Conservation (phyloP, 179 eudicot species). For the Nepenthes alata region DNA sequence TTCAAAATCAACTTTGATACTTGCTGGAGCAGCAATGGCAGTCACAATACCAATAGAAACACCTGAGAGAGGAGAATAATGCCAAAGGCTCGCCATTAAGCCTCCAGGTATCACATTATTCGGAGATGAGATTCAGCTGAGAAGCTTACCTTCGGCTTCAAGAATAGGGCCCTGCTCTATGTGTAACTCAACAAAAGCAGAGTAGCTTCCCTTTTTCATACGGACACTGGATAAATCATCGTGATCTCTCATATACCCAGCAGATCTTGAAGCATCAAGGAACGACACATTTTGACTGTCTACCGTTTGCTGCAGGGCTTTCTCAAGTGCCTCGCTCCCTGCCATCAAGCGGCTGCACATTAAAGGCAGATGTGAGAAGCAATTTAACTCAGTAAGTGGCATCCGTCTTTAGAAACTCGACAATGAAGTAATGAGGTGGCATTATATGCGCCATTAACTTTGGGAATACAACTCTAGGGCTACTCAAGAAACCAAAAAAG, state of each 20-base stretch:
- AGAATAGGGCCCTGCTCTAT: conserved; percentile 96
- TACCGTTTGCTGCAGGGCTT: conserved; percentile 50
- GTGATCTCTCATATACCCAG: conserved; percentile 51
- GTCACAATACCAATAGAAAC: conserved; percentile 83
- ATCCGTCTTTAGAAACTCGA: background rate
- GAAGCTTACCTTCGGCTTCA: conserved; percentile 67
- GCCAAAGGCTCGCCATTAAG: background rate
- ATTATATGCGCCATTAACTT: no score
- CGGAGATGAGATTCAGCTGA: background rate
- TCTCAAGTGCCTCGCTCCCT: conserved; percentile 57
- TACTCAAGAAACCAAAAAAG: no score
- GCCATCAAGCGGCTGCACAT: conserved; percentile 84
- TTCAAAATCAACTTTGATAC: conserved; percentile 87
- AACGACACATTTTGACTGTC: conserved; percentile 71
- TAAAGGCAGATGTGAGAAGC: background rate
- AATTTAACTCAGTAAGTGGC: background rate
- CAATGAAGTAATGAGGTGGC: no score
- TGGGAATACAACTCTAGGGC: no score
- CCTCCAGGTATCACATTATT: no score
- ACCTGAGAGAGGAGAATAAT: conserved; percentile 23
- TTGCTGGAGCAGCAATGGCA: conserved; percentile 99
- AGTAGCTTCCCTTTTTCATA: conserved; percentile 45
- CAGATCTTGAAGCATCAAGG: conserved; percentile 69
- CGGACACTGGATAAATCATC: conserved; percentile 55
- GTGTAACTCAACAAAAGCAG: conserved; percentile 89